These are phyloP conservation scores for Schizochytrium sp. DNA, from an alignment of 108 stramenopile genomes.

Conservation along the genomic window DNA sequence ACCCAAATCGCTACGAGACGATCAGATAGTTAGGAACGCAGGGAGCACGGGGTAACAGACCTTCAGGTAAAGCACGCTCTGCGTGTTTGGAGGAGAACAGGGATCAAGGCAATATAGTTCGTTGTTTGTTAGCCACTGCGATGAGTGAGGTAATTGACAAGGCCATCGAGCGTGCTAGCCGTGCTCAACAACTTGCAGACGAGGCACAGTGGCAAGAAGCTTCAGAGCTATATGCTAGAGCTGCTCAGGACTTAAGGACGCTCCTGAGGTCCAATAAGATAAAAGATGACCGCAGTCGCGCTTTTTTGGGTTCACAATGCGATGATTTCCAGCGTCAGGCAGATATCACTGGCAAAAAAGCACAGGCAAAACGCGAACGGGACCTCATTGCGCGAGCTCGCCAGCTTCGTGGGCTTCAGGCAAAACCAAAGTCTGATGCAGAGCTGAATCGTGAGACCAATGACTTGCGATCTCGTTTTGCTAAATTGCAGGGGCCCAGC, in stretches of 20 bases:
- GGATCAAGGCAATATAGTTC: too few relatives aligned
- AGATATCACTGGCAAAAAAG: not conserved
- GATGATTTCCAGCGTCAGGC: conserved; percentile 46
- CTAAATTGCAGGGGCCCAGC: not conserved
- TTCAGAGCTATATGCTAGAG: not conserved
- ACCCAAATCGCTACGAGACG: too few relatives aligned
- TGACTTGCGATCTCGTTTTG: not conserved
- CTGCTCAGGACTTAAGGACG: not conserved
- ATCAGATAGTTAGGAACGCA: too few relatives aligned
- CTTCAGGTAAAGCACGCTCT: too few relatives aligned
- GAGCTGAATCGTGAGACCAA: not conserved
- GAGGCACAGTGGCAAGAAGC: conserved; percentile 11
- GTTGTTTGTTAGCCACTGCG: too few relatives aligned
- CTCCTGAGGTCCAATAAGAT: not conserved
- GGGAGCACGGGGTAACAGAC: too few relatives aligned
- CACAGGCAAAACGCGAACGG: conserved; percentile 11
- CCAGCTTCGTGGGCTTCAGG: conserved; percentile 18
- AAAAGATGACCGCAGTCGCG: conserved; percentile 31
- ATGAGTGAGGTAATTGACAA: not conserved
- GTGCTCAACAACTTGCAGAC: conserved; percentile 27
- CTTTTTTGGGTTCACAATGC: not conserved
- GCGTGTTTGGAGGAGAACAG: too few relatives aligned
- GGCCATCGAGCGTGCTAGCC: conserved; percentile 21
- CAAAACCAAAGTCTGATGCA: conserved; percentile 14
- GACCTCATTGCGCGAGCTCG: conserved; percentile 23